phyloP scores from a whole-genome alignment of 768 basidiomycete species.

The Polyporus arcularius region DNA sequence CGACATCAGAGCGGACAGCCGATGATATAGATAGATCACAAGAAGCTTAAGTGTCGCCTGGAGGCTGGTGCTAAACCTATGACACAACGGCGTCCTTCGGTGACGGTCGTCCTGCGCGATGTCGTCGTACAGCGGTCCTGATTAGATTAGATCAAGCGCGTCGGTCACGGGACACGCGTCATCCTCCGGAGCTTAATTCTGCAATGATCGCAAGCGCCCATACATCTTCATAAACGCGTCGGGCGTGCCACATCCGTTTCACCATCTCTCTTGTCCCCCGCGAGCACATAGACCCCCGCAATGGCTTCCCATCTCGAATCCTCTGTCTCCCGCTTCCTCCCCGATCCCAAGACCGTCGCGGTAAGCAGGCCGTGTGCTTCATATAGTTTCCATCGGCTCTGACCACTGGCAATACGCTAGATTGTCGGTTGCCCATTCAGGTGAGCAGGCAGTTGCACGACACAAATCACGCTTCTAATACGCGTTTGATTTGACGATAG shows the following conservation, averaged over 20 bases:
- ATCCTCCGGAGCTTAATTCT: conserved; percentile 8
- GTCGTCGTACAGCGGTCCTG: neutral
- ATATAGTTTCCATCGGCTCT: neutral
- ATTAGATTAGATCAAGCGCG: conserved; percentile 14
- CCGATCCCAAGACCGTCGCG: conserved; percentile 73
- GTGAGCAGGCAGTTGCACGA: conserved; percentile 43
- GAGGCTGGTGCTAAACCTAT: neutral
- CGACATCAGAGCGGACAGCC: neutral
- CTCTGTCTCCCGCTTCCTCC: conserved; percentile 46
- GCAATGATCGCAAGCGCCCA: conserved; percentile 4
- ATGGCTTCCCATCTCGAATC: conserved; percentile 20
- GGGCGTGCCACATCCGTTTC: neutral
- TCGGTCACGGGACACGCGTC: neutral
- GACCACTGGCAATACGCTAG: conserved; percentile 36
- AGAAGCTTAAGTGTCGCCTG: neutral
- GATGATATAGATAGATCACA: neutral
- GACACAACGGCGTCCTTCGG: neutral
- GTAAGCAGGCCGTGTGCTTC: conserved; percentile 46
- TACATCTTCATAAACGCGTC: conserved; percentile 6
- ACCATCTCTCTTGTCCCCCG: neutral
- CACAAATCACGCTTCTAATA: conserved; percentile 9
- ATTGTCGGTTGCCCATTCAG: conserved; percentile 97
- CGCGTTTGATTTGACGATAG: conserved; percentile 34
- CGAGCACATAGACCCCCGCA: neutral
- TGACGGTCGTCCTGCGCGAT: neutral